These are phyloP conservation scores for Boehmeria nivea DNA, from an alignment of 306 rosid genomes.

Conservation along the genomic window DNA sequence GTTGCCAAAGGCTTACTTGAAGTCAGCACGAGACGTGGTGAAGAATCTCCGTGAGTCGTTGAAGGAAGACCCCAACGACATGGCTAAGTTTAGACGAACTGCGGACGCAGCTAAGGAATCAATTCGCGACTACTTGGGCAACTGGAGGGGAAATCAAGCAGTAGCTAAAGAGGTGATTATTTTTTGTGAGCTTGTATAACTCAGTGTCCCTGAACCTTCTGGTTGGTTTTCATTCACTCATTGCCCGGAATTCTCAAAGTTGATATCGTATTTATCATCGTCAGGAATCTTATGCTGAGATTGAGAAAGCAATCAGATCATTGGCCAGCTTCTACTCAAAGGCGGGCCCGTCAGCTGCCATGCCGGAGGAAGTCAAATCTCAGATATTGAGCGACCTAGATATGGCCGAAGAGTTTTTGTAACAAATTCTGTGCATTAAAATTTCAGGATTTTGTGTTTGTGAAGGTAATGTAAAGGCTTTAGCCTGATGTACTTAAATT, in stretches of 20 bases:
- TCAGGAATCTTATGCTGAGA: conserved; percentile 70
- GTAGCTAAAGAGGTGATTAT: conserved; percentile 55
- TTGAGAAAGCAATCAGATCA: conserved; percentile 81
- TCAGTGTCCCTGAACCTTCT: too few species aligned
- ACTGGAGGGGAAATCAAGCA: conserved; percentile 67
- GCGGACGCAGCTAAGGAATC: conserved; percentile 96
- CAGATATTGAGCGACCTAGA: conserved; percentile 60
- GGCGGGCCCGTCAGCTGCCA: conserved; percentile 83
- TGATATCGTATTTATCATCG: not conserved
- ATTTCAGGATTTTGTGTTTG: too few species aligned
- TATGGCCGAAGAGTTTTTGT: conserved; percentile 60
- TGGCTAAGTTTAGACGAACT: conserved; percentile 71
- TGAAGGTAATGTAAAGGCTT: too few species aligned
- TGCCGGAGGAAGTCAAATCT: conserved; percentile 63
- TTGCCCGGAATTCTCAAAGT: not conserved
- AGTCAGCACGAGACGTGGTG: conserved; percentile 76
- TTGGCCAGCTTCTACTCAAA: conserved; percentile 76
- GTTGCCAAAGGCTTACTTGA: conserved; percentile 80
- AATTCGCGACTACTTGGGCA: conserved; percentile 71
- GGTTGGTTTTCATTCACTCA: too few species aligned
- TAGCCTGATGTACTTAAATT: too few species aligned
- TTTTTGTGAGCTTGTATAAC: not conserved
- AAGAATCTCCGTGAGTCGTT: conserved; percentile 76
- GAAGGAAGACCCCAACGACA: conserved; percentile 52
- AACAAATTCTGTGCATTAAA: conserved; percentile 2